Conservation (phyloP, 352 stramenopile species). For the Phytophthora agathidicida region DNA sequence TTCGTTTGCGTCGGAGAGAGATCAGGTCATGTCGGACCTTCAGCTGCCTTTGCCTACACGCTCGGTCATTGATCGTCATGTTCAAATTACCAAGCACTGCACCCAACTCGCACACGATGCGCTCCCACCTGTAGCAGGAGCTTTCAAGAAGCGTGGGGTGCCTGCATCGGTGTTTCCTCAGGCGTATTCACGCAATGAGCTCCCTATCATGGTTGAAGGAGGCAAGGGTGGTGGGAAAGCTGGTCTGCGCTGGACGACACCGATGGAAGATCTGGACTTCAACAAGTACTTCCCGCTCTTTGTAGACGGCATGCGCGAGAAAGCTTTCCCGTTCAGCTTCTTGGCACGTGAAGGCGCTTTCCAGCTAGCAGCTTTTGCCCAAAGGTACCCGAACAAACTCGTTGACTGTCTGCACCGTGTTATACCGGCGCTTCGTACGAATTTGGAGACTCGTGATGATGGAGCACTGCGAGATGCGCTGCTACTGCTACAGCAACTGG, state of each 20-base stretch:
- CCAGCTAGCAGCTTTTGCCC: slow-evolving; percentile 81
- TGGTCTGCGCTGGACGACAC: slow-evolving; percentile 60
- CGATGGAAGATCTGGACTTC: slow-evolving; percentile 80
- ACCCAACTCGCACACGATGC: slow-evolving; percentile 27
- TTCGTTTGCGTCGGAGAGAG: slow-evolving; percentile 54
- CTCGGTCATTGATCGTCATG: slow-evolving; percentile 57
- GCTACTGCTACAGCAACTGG: slow-evolving; percentile 65
- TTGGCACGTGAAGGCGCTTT: slow-evolving; percentile 80
- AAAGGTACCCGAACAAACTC: slow-evolving; percentile 61
- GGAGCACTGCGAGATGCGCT: slow-evolving; percentile 60
- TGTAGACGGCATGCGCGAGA: slow-evolving; percentile 89
- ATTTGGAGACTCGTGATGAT: slow-evolving; percentile 71
- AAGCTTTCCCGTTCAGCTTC: slow-evolving; percentile 76
- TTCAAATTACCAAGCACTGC: slow-evolving; percentile 55
- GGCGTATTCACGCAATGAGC: slow-evolving; percentile 64
- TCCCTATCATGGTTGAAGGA: slow-evolving; percentile 75
- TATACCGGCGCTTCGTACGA: slow-evolving; percentile 69
- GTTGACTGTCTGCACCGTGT: slow-evolving; percentile 71
- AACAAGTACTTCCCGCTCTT: slow-evolving; percentile 91
- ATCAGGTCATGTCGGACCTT: slow-evolving; percentile 57
- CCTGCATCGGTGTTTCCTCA: slow-evolving; percentile 60
- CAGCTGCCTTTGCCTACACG: slow-evolving; percentile 64
- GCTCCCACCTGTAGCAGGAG: slow-evolving; percentile 60
- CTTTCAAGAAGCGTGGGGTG: slow-evolving; percentile 53
- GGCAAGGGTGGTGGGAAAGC: slow-evolving; percentile 41